Conservation (phyloP, 768 basidiomycete species). For the Termitomyces heimii region DNA sequence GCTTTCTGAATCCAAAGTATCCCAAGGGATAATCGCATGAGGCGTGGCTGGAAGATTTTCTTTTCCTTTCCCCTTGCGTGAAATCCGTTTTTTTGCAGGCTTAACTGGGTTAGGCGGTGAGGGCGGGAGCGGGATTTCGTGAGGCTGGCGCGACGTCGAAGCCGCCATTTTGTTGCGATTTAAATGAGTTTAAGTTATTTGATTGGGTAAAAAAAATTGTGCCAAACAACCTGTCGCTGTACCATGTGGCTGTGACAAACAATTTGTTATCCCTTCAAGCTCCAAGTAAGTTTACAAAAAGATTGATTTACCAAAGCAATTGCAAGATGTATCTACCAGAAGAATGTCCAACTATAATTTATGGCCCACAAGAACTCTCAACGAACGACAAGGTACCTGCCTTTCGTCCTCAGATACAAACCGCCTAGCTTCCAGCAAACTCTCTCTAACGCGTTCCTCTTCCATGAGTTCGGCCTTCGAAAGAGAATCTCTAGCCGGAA, state of each 20-base stretch:
- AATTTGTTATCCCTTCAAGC: background rate
- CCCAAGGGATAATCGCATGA: conserved; percentile 16
- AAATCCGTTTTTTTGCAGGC: conserved; percentile 15
- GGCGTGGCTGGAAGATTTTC: conserved; percentile 22
- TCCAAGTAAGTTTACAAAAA: background rate
- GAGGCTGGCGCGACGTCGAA: conserved; percentile 34
- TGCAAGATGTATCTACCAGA: background rate
- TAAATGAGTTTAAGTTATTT: background rate
- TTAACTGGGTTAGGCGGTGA: conserved; percentile 19
- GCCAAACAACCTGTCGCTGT: conserved; percentile 28
- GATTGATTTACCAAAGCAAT: background rate
- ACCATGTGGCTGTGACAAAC: conserved; percentile 5
- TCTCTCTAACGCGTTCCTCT: conserved; percentile 55
- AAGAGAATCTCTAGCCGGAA: conserved; percentile 55
- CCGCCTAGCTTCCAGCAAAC: conserved; percentile 53
- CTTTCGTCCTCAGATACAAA: conserved; percentile 45
- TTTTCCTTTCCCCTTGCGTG: conserved; percentile 48
- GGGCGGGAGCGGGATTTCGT: conserved; percentile 26
- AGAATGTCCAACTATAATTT: conserved; percentile 27
- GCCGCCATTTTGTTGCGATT: conserved; percentile 30
- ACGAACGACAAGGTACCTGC: conserved; percentile 49
- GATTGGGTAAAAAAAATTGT: conserved; percentile 21
- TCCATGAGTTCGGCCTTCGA: conserved; percentile 67
- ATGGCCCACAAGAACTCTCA: conserved; percentile 57
- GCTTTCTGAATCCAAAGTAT: conserved; percentile 20